Evolutionary conservation across 2,329 filamentous ascomycete genomes (phyloP).

Genomic region (Fonsecaea erecta): DNA sequence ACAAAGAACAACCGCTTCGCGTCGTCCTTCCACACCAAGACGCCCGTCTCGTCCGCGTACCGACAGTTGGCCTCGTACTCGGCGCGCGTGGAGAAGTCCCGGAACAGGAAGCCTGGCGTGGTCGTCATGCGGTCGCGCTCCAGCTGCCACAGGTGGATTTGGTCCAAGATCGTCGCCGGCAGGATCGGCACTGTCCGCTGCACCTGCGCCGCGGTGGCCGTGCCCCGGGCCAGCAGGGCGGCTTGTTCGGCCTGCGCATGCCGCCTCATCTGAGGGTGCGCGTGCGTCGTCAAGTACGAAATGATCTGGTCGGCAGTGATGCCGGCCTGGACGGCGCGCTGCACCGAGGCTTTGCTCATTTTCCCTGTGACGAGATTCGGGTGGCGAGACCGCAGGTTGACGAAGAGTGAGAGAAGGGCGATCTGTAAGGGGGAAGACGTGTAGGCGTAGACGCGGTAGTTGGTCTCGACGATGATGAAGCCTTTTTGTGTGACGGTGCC

Average conservation of each 20-base stretch:
- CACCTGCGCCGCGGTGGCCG: constrained; percentile 32
- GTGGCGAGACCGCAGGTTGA: constrained; percentile 85
- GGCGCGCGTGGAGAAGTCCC: constrained; percentile 77
- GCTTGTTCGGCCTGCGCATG: constrained; percentile 49
- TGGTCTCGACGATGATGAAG: constrained; percentile 95
- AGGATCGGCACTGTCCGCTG: constrained; percentile 64
- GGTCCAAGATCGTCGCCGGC: constrained; percentile 94
- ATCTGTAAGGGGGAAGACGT: constrained; percentile 93
- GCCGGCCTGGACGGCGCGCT: constrained; percentile 81
- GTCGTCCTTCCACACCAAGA: constrained; percentile 85
- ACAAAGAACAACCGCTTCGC: constrained; percentile 85
- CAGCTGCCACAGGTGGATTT: constrained; percentile 96
- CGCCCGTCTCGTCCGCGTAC: constrained; percentile 87
- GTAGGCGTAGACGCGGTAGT: constrained; percentile 97
- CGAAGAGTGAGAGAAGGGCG: constrained; percentile 88
- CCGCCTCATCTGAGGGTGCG: constrained; percentile 90
- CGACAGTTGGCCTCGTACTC: constrained; percentile 59
- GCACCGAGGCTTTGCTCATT: constrained; percentile 84
- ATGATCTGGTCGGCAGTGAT: constrained; percentile 97
- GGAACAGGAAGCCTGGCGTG: constrained; percentile 82
- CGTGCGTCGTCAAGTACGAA: constrained; percentile 86
- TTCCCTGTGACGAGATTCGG: constrained; percentile 93
- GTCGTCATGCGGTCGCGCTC: constrained; percentile 93
- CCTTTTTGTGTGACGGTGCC: constrained; percentile 51
- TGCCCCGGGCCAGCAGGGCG: constrained; percentile 41